Percentiles rank a stretch among this genome's conserved stretches.
Evolutionary conservation across 192 early-diverging fungal genomes (phyloP).

Genomic region (Endogone sp.): DNA sequence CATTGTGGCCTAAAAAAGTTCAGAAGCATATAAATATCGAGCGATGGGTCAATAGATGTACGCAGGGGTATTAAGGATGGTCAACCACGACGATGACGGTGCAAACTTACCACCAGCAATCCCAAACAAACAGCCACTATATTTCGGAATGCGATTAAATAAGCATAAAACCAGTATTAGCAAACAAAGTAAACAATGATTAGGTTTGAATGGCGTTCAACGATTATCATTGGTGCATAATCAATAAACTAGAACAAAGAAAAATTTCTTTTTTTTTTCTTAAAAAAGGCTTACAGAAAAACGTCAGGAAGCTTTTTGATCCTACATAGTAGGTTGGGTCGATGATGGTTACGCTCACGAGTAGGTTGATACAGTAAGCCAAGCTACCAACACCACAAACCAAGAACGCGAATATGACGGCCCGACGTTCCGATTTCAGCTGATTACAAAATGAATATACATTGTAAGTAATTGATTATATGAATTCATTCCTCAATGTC

Average conservation of each 20-base stretch:
- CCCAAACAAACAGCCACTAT: conserved; percentile 44
- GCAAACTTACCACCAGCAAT: conserved; percentile 34
- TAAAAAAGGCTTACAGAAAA: conserved; percentile 50
- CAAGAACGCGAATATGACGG: conserved; percentile 57
- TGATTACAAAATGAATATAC: conserved; percentile 22
- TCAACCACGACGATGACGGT: conserved; percentile 4
- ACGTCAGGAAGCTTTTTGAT: conserved; percentile 46
- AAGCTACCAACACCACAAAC: conserved; percentile 55
- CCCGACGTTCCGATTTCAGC: conserved; percentile 46
- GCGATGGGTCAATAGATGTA: background rate
- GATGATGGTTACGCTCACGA: conserved; percentile 54
- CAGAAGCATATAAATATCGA: conserved; percentile 5
- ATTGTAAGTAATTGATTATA: too few species aligned
- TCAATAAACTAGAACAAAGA: too few species aligned
- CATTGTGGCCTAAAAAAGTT: conserved; percentile 35
- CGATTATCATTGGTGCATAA: too few species aligned
- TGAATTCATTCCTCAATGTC: too few species aligned
- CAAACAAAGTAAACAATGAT: background rate
- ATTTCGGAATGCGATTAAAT: conserved; percentile 7
- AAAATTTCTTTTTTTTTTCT: background rate
- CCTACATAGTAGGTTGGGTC: conserved; percentile 33
- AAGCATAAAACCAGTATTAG: conserved; percentile 1
- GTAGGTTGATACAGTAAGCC: conserved; percentile 63
- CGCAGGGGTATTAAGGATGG: background rate
- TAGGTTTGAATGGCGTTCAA: too few species aligned